Evolutionary conservation across 805 yeast genomes (phyloP), one percentile per base, ranked within the genome.

Genomic region (Kuraishia hungarica): DNA sequence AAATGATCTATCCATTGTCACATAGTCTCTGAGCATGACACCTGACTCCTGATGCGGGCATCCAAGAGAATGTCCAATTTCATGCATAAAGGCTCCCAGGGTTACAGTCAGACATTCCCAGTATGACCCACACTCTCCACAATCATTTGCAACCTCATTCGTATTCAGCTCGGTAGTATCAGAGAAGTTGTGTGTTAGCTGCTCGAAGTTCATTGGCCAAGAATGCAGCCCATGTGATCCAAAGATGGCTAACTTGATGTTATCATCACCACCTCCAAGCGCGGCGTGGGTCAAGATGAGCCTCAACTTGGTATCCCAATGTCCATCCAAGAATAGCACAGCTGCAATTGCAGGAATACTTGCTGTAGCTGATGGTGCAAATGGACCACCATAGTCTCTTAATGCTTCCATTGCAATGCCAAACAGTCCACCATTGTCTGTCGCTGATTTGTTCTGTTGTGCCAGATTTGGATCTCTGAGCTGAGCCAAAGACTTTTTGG

Each of bases 41-140:
- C 98, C 98, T 60, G 78, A 74, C 15, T 84, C 87, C 68, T 91
- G 94, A 70, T 93, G 98, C 0, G 98, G 97, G 59, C 93, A 87
- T 0, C 97, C 97, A 48, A 93, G 73, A 26, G 82, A 72, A 67
- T 93, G 98, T 1, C 99, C 98, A 53, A 93, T 86, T 66, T 93
- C 98, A 68, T 93, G 98, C 86, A 92, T 77, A 62, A 91, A 92
- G 0, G 98, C 97, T 50, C 99, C 98, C 62, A 89, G 66, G 1
- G 97, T 89, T 43, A 93, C 79, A 57, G 87, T 86, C 50, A 87
- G 70, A 63, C 96, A 87, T 69, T 93, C 97, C 97, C 97, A 94
- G 55, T 86, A 79, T 1, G 96, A 79, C 0, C 94, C 87, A 67
- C 96, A 87, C 65, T 92, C 87, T 62, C 82, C 80, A 60, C 86